Base-by-base conservation (phyloP, 2,329 filamentous ascomycete genomes). In the Colletotrichum sp. region DNA sequence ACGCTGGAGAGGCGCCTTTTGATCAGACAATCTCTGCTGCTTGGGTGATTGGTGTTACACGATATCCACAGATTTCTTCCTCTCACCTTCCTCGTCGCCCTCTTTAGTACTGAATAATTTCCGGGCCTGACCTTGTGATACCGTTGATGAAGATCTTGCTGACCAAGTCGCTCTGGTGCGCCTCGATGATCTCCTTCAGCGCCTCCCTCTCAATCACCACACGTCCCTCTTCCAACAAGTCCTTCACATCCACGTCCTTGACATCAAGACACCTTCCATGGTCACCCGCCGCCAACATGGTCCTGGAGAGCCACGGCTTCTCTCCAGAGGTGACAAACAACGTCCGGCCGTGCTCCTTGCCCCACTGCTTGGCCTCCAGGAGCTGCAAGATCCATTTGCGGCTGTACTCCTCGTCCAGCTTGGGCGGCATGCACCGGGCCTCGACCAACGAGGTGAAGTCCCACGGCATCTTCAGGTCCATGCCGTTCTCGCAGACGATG, bases 171-270 rank as follows among this genome's bases (percentile, higher is more conserved):
- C 90, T 93, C 87, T 93, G 90, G 81, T 98, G 96, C 79, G 89
- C 86, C 82, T 89, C 86, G 81, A 98, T 90, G 83, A 99, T 92
- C 83, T 91, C 90, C 84, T 93, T 90, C 81, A 99, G 88, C 44
- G 96, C 96, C 57, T 88, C 86, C 84, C 94, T 92, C 90, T 99
- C 97, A 81, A 99, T 92, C 76, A 99, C 93, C 76, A 99, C 88
- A 81, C 96, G 92, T 70, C 95, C 94, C 70, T 93, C 93, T 87
- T 97, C 95, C 79, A 99, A 86, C 78, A 99, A 85, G 84, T 99
- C 95, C 90, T 99, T 99, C 77, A 99, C 95, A 85, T 99, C 97
- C 44, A 99, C 95, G 77, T 98, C 94, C n/a, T 90, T 87, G 75
- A 93, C 88, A 73, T 91, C 90, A 79, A 96, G 87, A 10, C 93